Evolutionary conservation across 345 rosid genomes (phyloP), one percentile per base, ranked within the genome.

Genomic region (Populus deltoides): DNA sequence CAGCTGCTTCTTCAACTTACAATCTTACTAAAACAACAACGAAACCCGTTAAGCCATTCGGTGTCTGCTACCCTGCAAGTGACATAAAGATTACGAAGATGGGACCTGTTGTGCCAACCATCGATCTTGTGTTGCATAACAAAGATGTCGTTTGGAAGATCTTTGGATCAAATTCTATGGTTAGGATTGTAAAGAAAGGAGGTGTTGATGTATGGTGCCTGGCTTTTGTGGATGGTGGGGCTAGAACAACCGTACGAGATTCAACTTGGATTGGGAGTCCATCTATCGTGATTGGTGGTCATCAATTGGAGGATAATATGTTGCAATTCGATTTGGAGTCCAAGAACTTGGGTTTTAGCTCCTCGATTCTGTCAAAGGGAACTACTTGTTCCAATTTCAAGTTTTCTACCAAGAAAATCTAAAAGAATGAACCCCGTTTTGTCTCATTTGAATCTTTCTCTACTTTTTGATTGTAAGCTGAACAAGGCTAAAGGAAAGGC

Each of bases 211-310:
- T 61, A 24, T 25, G 36, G 72, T 67, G 72, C 63, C 17, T 76
- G 62, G 72, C 66, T 31, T 66, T 76, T 29, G 63, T 76, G 41
- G 72, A 76, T 67, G 78, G 72, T 24, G 78, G 78, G 8, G 66
- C 4, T 8, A 35, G 68, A 3, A 1, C 47, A 10, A 43, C 47
- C 47, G 10, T 9, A 2, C 47, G 12, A 43, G 47, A 11, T 43
- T 43, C 47, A 43, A 43, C 0, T 43, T 43, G 47, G 47, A 43
- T 43, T 49, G 33, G 62, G 1, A 31, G 62, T 41, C 51, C 71
- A 8, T 29, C 78, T 17, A 51, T 76, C 10, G 78, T 76, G 29
- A 51, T 76, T 68, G 71, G 78, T 5, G 78, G 71, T 41, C 63
- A 75, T 29, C 78, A 75, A 16, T 22, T 75, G 25, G 65, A 75